These are phyloP conservation scores for Neurospora intermedia DNA, from an alignment of 495 filamentous ascomycete species.

Conservation along the genomic window DNA sequence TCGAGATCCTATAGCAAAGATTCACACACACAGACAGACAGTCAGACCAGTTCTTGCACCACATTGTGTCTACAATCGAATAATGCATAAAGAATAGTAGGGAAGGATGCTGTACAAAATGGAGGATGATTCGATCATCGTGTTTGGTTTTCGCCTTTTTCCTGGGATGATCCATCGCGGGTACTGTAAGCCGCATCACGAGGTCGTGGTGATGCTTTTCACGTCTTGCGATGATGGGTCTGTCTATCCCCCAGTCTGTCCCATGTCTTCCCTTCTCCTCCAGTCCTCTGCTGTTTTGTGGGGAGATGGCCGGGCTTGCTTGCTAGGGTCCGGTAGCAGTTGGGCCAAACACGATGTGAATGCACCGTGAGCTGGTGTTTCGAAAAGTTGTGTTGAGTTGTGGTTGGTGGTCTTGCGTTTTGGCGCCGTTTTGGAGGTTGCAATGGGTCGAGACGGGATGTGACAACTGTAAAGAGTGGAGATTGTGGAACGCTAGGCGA, in stretches of 20 bases:
- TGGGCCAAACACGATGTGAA: not conserved
- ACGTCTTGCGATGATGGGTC: not conserved
- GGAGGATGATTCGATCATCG: conserved; percentile 64
- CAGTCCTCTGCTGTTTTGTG: too few relatives aligned
- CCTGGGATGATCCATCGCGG: conserved; percentile 5
- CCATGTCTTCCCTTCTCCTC: not conserved
- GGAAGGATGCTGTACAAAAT: conserved; percentile 50
- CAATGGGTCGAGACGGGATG: not conserved
- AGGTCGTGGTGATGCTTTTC: not conserved
- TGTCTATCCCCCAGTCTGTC: not conserved
- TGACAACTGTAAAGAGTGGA: not conserved
- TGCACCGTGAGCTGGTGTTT: not conserved
- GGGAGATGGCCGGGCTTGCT: not conserved
- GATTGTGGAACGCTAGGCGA: not conserved
- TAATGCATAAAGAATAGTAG: not conserved
- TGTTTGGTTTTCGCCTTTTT: conserved; percentile 36
- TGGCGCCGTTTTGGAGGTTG: not conserved
- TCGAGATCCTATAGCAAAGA: conserved; percentile 58
- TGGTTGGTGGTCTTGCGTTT: not conserved
- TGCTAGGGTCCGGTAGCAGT: not conserved
- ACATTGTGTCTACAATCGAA: too few relatives aligned
- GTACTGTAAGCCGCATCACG: not conserved
- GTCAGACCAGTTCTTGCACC: conserved; percentile 6
- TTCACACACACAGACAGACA: not conserved
- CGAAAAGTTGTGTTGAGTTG: not conserved